A percentile compares a stretch with the other conserved stretches of the same genome.
Evolutionary conservation across 2,329 filamentous ascomycete genomes (phyloP).

Genomic region (Nigrospora sphaerica): DNA sequence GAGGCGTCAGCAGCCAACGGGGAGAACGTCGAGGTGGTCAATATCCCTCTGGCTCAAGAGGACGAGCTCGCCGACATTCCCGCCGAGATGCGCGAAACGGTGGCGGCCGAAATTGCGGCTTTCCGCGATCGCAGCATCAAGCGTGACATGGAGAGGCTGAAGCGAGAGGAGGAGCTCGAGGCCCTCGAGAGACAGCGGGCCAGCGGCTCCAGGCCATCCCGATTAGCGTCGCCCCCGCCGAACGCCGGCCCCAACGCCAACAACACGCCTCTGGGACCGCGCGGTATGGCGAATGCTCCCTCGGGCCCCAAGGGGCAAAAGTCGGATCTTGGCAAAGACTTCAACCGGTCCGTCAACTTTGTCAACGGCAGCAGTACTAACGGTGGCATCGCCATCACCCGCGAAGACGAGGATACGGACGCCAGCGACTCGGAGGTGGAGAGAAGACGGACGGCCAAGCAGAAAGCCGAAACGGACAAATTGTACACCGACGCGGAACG

Average conservation of each 20-base stretch:
- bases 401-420: slow-evolving; percentile 80
- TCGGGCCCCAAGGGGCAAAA: slow-evolving; percentile 58
- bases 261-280: slow-evolving; percentile 69
- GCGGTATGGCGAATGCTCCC: slow-evolving; percentile 66
- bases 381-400: slow-evolving; percentile 46
- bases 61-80: slow-evolving; percentile 95
- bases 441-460: slow-evolving; percentile 61
- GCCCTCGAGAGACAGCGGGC: slow-evolving; percentile 73
- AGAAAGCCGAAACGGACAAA: slow-evolving; percentile 70
- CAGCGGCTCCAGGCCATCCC: slow-evolving; percentile 52
- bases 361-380: slow-evolving; percentile 71
- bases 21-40: slow-evolving; percentile 75
- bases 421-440: slow-evolving; percentile 84
- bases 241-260: slow-evolving; percentile 45
- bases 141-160: slow-evolving; percentile 79
- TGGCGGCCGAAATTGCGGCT: slow-evolving; percentile 86
- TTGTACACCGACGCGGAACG: slow-evolving; percentile 78
- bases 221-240: slow-evolving; percentile 65
- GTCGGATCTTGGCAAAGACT: slow-evolving; percentile 36
- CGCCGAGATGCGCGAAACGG: slow-evolving; percentile 90
- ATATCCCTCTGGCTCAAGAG: slow-evolving; percentile 78
- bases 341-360: slow-evolving; percentile 59
- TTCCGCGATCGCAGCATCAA: slow-evolving; percentile 89
- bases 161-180: slow-evolving; percentile 87
- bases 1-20: slow-evolving; percentile 48